These are phyloP conservation scores for Hawksworthiomyces lignivorus DNA, from an alignment of 2,329 filamentous ascomycete species.

Conservation along the genomic window DNA sequence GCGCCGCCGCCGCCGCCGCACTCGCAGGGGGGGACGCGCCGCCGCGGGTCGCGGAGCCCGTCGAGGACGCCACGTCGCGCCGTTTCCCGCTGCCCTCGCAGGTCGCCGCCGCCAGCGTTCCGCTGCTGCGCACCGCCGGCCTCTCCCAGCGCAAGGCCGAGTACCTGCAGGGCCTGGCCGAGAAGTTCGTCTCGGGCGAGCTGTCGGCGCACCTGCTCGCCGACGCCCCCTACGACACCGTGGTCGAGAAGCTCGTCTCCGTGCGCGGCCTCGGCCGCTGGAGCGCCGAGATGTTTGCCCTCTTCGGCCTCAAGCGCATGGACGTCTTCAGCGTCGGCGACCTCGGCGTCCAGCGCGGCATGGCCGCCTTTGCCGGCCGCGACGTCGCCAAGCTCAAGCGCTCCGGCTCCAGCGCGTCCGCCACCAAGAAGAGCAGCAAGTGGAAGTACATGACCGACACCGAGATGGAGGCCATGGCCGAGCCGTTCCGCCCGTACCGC, in stretches of 20 bases:
- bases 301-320: slow-evolving; percentile 87
- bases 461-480: slow-evolving; percentile 80
- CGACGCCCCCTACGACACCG: slow-evolving; percentile 74
- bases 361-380: slow-evolving; percentile 77
- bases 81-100: slow-evolving; percentile 69
- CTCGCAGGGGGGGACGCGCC: too few species aligned
- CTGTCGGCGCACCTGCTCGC: slow-evolving; percentile 69
- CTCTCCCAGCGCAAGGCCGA: slow-evolving; percentile 93
- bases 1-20: too few species aligned
- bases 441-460: slow-evolving; percentile 97
- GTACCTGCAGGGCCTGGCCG: slow-evolving; percentile 79
- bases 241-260: slow-evolving; percentile 73
- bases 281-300: slow-evolving; percentile 98
- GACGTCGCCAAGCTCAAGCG: slow-evolving; percentile 82
- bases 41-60: too few species aligned
- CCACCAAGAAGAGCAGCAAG: slow-evolving; percentile 68
- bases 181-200: slow-evolving; percentile 70
- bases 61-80: not conserved
- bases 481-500: slow-evolving; percentile 77
- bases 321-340: slow-evolving; percentile 93
- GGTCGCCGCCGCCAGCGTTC: slow-evolving; percentile 56
- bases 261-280: slow-evolving; percentile 82
- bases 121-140: slow-evolving; percentile 71
- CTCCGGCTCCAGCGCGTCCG: slow-evolving; percentile 31
- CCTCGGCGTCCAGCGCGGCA: slow-evolving; percentile 87